phyloP scores from a whole-genome alignment of 2,329 filamentous ascomycete species.

The Penicillium brevicompactum region DNA sequence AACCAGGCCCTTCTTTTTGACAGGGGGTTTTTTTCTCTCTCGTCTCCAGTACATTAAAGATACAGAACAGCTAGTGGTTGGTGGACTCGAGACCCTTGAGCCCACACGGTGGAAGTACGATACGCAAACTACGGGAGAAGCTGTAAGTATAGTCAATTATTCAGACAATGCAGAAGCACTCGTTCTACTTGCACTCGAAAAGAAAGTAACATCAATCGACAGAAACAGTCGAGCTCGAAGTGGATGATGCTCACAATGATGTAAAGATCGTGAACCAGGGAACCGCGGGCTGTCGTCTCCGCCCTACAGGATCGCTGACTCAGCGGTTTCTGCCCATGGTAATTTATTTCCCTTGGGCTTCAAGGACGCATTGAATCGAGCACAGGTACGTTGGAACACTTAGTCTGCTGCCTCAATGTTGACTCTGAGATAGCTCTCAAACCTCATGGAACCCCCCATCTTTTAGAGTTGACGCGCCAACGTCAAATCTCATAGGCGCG shows the following conservation, averaged over 20 bases:
- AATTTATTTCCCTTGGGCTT: conserved; percentile 7
- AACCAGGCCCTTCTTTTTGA: background rate
- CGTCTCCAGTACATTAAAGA: background rate
- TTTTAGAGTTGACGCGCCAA: conserved; percentile 5
- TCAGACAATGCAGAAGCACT: background rate
- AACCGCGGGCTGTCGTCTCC: conserved; percentile 2
- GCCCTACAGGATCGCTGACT: conserved; percentile 17
- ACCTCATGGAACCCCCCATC: conserved; percentile 3
- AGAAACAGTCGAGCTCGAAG: conserved; percentile 1
- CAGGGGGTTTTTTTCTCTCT: background rate
- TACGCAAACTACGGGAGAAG: background rate
- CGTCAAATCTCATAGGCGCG: background rate
- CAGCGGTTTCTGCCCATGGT: conserved; percentile 9
- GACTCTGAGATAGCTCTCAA: conserved; percentile 1
- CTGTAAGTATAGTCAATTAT: background rate
- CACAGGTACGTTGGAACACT: background rate
- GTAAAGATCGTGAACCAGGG: conserved; percentile 25
- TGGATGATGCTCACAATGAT: conserved; percentile 31
- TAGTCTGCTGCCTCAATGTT: background rate
- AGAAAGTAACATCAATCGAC: background rate
- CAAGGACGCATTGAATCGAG: background rate
- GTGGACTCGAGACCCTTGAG: background rate
- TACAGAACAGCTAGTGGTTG: background rate
- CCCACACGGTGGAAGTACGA: background rate
- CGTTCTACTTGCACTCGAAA: background rate